Conservation (phyloP, 176 grass and related monocot species). For the Metroxylon sagu region DNA sequence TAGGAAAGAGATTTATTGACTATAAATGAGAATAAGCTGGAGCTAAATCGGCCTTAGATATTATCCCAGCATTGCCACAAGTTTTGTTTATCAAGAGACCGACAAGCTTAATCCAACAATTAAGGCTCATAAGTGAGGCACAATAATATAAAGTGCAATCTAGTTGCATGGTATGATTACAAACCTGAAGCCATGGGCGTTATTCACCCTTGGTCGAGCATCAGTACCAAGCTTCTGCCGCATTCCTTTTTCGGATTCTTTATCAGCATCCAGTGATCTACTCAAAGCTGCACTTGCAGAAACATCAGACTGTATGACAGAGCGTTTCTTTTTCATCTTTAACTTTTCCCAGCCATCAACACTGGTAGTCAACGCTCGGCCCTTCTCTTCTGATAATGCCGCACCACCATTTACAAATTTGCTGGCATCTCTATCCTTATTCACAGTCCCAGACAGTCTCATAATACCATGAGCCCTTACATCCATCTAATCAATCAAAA, state of each 20-base stretch:
- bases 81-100: no score
- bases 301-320: slow-evolving; percentile 58
- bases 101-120: no score
- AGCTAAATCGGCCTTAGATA: no score
- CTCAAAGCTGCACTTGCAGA: slow-evolving; percentile 32
- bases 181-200: slow-evolving; percentile 58
- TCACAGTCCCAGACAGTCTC: slow-evolving; percentile 32
- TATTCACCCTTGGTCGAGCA: slow-evolving; percentile 43
- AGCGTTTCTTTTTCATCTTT: slow-evolving; percentile 85
- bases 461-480: slow-evolving; percentile 37
- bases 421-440: slow-evolving; percentile 60
- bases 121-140: no score
- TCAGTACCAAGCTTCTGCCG: slow-evolving; percentile 61
- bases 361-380: slow-evolving; percentile 35
- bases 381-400: slow-evolving; percentile 53
- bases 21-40: no score
- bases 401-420: slow-evolving; percentile 40
- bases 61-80: no score
- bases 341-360: slow-evolving; percentile 83
- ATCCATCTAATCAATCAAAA: slow-evolving; percentile 71
- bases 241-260: slow-evolving; percentile 54
- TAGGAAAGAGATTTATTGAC: no score
- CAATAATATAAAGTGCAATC: no score
- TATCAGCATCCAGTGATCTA: slow-evolving; percentile 46
- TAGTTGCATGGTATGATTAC: neutral